Conservation (phyloP, 2,329 filamentous ascomycete genomes). For the Talaromyces rugulosus region DNA sequence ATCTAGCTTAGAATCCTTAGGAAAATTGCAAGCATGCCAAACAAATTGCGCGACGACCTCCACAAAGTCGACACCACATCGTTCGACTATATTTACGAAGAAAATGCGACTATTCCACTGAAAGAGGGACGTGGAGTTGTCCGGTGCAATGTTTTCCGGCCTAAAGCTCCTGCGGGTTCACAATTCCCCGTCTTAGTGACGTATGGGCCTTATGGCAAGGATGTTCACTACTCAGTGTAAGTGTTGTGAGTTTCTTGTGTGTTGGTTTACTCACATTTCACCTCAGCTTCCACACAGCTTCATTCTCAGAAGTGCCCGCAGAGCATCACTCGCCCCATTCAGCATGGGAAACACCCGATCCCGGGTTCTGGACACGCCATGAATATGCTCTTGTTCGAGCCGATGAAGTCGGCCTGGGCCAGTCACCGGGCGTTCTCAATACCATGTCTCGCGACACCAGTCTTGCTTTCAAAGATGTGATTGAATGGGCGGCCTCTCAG, state of each 20-base stretch:
- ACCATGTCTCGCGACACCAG: slow-evolving; percentile 52
- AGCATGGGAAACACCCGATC: slow-evolving; percentile 58
- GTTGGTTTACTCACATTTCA: background rate
- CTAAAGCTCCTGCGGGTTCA: slow-evolving; percentile 30
- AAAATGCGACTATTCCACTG: slow-evolving; percentile 45
- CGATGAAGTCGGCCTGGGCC: slow-evolving; percentile 50
- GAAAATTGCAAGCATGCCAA: slow-evolving; percentile 1
- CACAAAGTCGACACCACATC: slow-evolving; percentile 30
- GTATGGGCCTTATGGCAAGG: slow-evolving; percentile 71
- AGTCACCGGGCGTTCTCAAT: slow-evolving; percentile 50
- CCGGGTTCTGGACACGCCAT: slow-evolving; percentile 52
- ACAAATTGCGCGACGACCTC: slow-evolving; percentile 28
- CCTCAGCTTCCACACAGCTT: slow-evolving; percentile 47
- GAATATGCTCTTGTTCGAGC: slow-evolving; percentile 55
- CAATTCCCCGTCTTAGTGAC: slow-evolving; percentile 60
- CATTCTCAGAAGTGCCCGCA: slow-evolving; percentile 51
- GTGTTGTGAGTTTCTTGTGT: slow-evolving; percentile 17
- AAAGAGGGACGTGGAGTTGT: slow-evolving; percentile 32
- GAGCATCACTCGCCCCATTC: slow-evolving; percentile 53
- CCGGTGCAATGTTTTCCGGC: slow-evolving; percentile 50
- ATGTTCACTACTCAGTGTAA: slow-evolving; percentile 56
- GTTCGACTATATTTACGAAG: slow-evolving; percentile 46
- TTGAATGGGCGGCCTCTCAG: slow-evolving; percentile 49
- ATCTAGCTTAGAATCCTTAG: background rate
- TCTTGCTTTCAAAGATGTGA: slow-evolving; percentile 49